phyloP scores from a whole-genome alignment of 208 protist genomes.

The Crithidia thermophila region DNA sequence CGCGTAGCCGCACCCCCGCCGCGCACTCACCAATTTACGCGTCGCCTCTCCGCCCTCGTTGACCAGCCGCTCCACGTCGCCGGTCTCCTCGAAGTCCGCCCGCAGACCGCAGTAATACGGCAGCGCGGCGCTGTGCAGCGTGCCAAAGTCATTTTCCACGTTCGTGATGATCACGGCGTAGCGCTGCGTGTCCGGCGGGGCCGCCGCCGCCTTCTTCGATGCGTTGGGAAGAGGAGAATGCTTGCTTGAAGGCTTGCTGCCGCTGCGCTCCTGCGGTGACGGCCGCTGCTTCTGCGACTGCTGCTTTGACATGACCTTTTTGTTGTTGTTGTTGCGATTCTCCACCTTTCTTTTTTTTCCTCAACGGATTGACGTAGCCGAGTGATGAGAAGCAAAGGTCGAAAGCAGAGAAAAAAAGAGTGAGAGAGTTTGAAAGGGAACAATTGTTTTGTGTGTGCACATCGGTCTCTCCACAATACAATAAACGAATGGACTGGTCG shows the following conservation, averaged over 20 bases:
- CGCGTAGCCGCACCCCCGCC: slow-evolving; percentile 52
- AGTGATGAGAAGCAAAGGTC: too few species aligned
- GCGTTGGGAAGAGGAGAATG: background rate
- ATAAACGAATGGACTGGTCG: too few species aligned
- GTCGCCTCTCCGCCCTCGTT: background rate
- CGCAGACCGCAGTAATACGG: slow-evolving; percentile 59
- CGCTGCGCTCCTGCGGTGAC: slow-evolving; percentile 4
- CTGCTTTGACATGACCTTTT: too few species aligned
- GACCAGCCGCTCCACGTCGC: slow-evolving; percentile 28
- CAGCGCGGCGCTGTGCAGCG: slow-evolving; percentile 60
- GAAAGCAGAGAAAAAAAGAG: too few species aligned
- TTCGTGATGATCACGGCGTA: slow-evolving; percentile 86
- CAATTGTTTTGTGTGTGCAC: too few species aligned
- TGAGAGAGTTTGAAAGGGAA: too few species aligned
- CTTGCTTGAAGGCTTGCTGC: background rate
- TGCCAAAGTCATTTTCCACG: slow-evolving; percentile 85
- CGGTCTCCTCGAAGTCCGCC: slow-evolving; percentile 24
- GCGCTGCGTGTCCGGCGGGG: slow-evolving; percentile 26
- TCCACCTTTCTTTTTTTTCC: too few species aligned
- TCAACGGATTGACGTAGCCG: too few species aligned
- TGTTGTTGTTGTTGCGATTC: too few species aligned
- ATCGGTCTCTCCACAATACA: too few species aligned
- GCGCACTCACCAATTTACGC: background rate
- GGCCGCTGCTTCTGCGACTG: background rate
- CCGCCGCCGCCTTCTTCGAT: background rate